Base-by-base conservation (phyloP, 2,329 filamentous ascomycete genomes). In the Eurotiales sp. region DNA sequence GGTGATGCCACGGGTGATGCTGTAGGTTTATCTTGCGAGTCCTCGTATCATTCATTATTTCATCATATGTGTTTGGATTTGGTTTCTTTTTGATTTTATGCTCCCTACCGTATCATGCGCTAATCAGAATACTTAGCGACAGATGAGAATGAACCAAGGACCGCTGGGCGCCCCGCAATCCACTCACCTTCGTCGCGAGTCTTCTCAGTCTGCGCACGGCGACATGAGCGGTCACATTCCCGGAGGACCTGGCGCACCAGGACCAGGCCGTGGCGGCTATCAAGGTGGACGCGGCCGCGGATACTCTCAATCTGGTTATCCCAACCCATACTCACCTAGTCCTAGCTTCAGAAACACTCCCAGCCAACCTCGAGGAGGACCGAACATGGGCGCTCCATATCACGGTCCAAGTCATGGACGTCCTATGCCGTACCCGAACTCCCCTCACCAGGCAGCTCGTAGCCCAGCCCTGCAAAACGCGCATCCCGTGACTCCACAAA, bases 101-200 rank as follows among this genome's bases (percentile, higher is more conserved):
- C n/a, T n/a, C n/a, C n/a, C n/a, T n/a, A n/a, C n/a, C n/a, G n/a
- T n/a, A n/a, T 23, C 46, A 32, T 57, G 56, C 43, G 51, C 45
- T 55, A 51, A 47, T 50, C 52, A 41, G 59, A 59, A 58, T 50
- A 36, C 62, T 40, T 32, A 86, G 82, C 82, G 82, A 65, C 84
- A 90, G 72, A 81, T 86, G 73, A 83, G 86, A 75, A 82, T 85
- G 43, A 76, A 82, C 59, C 81, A 85, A 59, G 80, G 81, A 59
- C 79, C 80, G 54, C 77, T 80, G 57, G 77, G 79, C 54, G 76
- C 84, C 54, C 74, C 82, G 50, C 86, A 87, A 63, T 79, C 83
- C n/a, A 82, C 80, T 58, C 91, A 97, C 71, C 81, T 89, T 61
- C 87, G 92, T 63, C 86, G 90, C 61, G 87, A 92, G 67, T 96